Conservation (phyloP, 768 basidiomycete genomes). For the Hygrocybe punicea region DNA sequence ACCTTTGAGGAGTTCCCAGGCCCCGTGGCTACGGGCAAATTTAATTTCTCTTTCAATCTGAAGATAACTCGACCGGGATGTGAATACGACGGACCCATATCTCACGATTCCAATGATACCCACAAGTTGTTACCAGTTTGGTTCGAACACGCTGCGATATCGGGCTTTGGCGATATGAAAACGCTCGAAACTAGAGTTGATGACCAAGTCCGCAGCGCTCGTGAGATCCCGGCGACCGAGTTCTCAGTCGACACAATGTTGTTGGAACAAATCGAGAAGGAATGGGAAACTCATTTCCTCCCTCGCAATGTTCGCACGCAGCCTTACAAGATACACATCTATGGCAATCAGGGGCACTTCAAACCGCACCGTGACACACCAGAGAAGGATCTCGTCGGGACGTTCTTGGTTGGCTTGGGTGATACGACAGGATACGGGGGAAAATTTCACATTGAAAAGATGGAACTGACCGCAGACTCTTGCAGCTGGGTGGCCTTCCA, state of each 20-base stretch:
- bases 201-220: slow-evolving; percentile 19
- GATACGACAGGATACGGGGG: slow-evolving; percentile 13
- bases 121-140: not conserved
- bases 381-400: slow-evolving; percentile 27
- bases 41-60: slow-evolving; percentile 8
- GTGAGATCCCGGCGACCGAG: slow-evolving; percentile 22
- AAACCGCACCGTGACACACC: slow-evolving; percentile 29
- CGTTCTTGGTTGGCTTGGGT: slow-evolving; percentile 33
- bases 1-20: not conserved
- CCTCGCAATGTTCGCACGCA: slow-evolving; percentile 23
- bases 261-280: slow-evolving; percentile 9
- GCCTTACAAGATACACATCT: slow-evolving; percentile 34
- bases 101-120: too few species aligned
- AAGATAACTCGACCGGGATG: slow-evolving; percentile 12
- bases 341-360: slow-evolving; percentile 29
- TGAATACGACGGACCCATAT: slow-evolving; percentile 8
- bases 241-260: slow-evolving; percentile 18
- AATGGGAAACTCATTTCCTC: slow-evolving; percentile 20
- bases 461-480: not conserved
- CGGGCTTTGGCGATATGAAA: slow-evolving; percentile 26
- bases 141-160: slow-evolving; percentile 15
- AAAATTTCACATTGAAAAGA: not conserved
- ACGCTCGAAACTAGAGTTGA: slow-evolving; percentile 21
- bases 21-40: not conserved
- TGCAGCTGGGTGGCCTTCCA: slow-evolving; percentile 31